Conservation (phyloP, 441 rosid genomes). For the Jatropha podagrica region DNA sequence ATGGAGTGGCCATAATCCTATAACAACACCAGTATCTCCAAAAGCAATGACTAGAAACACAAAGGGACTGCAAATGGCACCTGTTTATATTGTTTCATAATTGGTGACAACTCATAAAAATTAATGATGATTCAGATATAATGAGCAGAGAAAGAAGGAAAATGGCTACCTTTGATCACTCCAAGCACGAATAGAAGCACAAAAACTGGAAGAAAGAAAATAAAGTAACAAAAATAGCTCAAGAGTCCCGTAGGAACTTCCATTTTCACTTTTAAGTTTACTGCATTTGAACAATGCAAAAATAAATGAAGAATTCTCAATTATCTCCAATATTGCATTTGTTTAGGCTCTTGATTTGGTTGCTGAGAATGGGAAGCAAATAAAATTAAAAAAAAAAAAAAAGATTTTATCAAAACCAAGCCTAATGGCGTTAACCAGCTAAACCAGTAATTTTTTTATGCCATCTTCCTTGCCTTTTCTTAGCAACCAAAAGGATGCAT, state of each 20-base stretch:
- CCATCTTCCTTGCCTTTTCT: slow-evolving; percentile 5
- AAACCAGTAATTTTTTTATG: not conserved
- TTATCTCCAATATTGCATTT: not conserved
- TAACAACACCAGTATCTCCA: slow-evolving; percentile 23
- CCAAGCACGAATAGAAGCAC: slow-evolving; percentile 20
- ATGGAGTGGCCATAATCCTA: slow-evolving; percentile 26
- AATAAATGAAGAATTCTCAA: not conserved
- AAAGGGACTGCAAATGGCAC: slow-evolving; percentile 26
- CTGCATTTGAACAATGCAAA: not conserved
- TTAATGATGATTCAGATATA: slow-evolving; percentile 1
- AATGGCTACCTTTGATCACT: slow-evolving; percentile 18
- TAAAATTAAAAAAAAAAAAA: not conserved
- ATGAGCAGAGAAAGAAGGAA: not conserved
- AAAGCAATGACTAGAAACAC: slow-evolving; percentile 27
- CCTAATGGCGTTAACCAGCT: not conserved
- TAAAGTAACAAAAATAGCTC: slow-evolving; percentile 13
- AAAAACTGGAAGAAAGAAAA: slow-evolving; percentile 23
- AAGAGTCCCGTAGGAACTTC: slow-evolving; percentile 22
- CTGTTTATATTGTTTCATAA: slow-evolving; percentile 4
- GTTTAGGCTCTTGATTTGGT: not conserved
- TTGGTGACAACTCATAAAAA: not conserved
- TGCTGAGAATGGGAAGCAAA: not conserved
- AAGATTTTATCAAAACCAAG: not conserved
- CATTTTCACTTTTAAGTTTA: slow-evolving; percentile 6
- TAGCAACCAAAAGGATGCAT: not conserved